Base-by-base conservation (phyloP, 257 asterid genomes). In the Thymus quinquecostatus region DNA sequence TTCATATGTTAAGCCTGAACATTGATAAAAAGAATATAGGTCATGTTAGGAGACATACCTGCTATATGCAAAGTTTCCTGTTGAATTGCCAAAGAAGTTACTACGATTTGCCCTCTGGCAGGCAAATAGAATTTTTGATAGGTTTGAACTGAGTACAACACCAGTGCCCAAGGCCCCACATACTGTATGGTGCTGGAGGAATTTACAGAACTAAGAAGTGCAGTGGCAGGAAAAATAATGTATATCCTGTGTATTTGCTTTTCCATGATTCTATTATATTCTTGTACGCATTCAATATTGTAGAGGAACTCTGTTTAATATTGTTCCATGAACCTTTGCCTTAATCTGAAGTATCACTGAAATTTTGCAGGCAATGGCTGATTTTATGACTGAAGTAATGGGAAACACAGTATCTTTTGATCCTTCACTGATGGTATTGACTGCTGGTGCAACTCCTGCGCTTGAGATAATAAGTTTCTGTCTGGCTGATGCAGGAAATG, bases 371-470 rank as follows among this genome's bases (percentile, higher is more conserved):
- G 97, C 87, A 6, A 82, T 94, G 90, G 91, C 98, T 66, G 90
- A 82, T 80, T 94, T 91, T 80, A 94, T 94, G 99, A 80, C 86
- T 61, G 87, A 84, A 81, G 86, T 79, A 48, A 88, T 91, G 96
- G 97, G 93, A 72, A 86, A 81, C 75, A 61, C 78, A 6, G 83
- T 78, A 47, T 81, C 88, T n/a, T 89, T 88, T 72, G 84, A 95
- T 70, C 98, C 96, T 64, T 82, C 92, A 55, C 84, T 81, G 2
- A 47, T 92, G 74, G 82, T 95, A 58, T 73, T 95, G 55, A 88
- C 96, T 27, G 81, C 94, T 53, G 99, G 99, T 49, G 99, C 96
- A 34, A 89, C 96, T 60, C 89, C 98, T 34, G 98, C 99, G 10
- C 74, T 89, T 79, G 99, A 95, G 86, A 88, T 86, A 59, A 91